Evolutionary conservation across 2,329 filamentous ascomycete species (phyloP), one percentile per base, ranked within the genome.

Genomic region (Aureobasidium sp.): DNA sequence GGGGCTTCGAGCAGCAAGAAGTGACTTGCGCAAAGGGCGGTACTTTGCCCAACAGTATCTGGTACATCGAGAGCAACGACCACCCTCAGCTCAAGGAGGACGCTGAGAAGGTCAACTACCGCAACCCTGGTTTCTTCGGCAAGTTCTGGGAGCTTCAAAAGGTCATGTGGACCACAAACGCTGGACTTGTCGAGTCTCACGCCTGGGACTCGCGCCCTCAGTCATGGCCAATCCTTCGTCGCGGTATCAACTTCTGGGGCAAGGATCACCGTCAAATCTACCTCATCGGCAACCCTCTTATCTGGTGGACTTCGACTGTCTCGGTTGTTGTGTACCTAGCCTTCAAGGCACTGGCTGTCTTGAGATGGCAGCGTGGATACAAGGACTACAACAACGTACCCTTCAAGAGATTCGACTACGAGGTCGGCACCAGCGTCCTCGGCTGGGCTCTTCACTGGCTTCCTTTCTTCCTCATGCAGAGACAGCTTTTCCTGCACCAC

Each of bases 231-330:
- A 84, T 95, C 63, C 85, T 99, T 59, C 85, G 85, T 68, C 90
- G 94, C 65, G 94, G 94, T 70, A 99, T 99, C 82, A 99, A 99
- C 80, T 99, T 99, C 82, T 99, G 94, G 94, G 92, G 93, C 67
- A 92, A 89, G 71, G 84, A 97, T 71, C 83, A 96, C 75, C 90
- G 92, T 65, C 94, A 99, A 74, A 92, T 99, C 69, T 99, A 99
- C 76, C 87, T 99, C 24, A 87, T 97, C 62, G 94, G 94, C 61
- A 97, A 99, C 76, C 92, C 92, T 1, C 77, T 97, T 63, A 88
- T 97, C 68, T 99, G 94, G 94, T 97, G 90, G 87, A 87, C 86
- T 36, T 92, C 91, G 7, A 93, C 90, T 15, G 79, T 86, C 9
- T 87, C 92, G 20, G 84, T 99, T 66, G 83, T 79, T 34, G 73